A percentile compares a stretch with the other conserved stretches of the same genome.
These are phyloP conservation scores for Candida piceae DNA, from an alignment of 805 yeast genomes.

Conservation along the genomic window DNA sequence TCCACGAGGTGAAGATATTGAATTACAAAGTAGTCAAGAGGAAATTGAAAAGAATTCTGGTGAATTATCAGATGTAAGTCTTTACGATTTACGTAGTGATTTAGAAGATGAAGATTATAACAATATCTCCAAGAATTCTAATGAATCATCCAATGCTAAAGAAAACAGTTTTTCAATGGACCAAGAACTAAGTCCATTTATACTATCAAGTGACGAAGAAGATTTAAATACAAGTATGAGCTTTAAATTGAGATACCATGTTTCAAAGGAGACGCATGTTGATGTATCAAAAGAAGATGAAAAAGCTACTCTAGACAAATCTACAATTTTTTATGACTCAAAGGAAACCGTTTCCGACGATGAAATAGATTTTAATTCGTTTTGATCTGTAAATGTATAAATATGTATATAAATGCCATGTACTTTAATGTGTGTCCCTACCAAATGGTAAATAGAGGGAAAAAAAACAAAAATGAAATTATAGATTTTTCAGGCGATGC, in stretches of 20 bases:
- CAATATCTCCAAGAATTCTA: too few relatives aligned
- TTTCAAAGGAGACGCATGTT: too few relatives aligned
- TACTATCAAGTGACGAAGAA: neutral
- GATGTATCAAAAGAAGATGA: neutral
- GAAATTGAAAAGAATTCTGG: neutral
- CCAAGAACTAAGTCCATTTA: too few relatives aligned
- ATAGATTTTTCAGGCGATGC: neutral
- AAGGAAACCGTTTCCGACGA: neutral
- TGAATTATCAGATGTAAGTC: neutral
- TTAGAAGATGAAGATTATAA: neutral
- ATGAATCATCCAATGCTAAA: neutral
- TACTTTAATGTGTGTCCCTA: too few relatives aligned
- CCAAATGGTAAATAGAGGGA: neutral
- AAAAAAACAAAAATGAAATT: too few relatives aligned
- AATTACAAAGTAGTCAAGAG: too few relatives aligned
- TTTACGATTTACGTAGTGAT: neutral
- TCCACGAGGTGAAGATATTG: too few relatives aligned
- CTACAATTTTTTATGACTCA: neutral
- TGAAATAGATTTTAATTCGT: conserved; percentile 2
- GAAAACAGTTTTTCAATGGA: neutral
- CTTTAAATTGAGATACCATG: too few relatives aligned
- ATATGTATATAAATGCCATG: too few relatives aligned
- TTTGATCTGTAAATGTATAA: too few relatives aligned
- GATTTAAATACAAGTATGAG: too few relatives aligned
- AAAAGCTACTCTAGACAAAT: neutral